Evolutionary conservation across 345 rosid genomes (phyloP).

Genomic region (Brassica cretica): DNA sequence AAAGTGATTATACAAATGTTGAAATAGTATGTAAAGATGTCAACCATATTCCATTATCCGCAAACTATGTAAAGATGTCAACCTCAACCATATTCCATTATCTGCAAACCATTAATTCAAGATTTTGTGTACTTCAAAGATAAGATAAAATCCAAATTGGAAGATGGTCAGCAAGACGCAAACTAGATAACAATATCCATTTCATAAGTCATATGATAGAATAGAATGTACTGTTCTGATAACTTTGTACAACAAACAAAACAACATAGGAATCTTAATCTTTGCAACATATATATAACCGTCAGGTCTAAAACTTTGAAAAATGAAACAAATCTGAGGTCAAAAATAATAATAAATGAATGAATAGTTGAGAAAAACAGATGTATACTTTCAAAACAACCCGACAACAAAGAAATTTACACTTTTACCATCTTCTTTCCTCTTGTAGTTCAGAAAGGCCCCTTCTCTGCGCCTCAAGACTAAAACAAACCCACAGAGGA

Average conservation of each 20-base stretch:
- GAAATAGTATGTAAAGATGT: neutral
- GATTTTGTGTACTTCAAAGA: neutral
- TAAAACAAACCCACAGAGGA: slow-evolving; percentile 8
- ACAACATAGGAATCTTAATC: neutral
- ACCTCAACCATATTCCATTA: neutral
- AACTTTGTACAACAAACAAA: slow-evolving; percentile 37
- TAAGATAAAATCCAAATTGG: neutral
- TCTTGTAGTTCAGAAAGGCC: slow-evolving; percentile 15
- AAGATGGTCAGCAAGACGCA: neutral
- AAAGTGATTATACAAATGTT: neutral
- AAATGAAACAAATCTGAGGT: slow-evolving; percentile 26
- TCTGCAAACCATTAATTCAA: neutral
- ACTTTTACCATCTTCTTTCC: slow-evolving; percentile 31
- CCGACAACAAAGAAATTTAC: slow-evolving; percentile 35
- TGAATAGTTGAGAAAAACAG: slow-evolving; percentile 30
- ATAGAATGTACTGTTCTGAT: slow-evolving; percentile 7
- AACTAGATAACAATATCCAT: neutral
- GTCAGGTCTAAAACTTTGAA: slow-evolving; percentile 11
- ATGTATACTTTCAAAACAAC: slow-evolving; percentile 8
- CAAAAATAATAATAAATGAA: slow-evolving; percentile 40
- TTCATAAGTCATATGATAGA: neutral
- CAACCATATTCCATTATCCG: neutral
- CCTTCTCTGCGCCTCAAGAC: slow-evolving; percentile 19
- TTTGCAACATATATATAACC: slow-evolving; percentile 29
- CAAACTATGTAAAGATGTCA: neutral